Percentiles rank a stretch among this genome's conserved stretches.
Evolutionary conservation across 2,329 filamentous ascomycete genomes (phyloP).

Genomic region (Ilyonectria robusta): DNA sequence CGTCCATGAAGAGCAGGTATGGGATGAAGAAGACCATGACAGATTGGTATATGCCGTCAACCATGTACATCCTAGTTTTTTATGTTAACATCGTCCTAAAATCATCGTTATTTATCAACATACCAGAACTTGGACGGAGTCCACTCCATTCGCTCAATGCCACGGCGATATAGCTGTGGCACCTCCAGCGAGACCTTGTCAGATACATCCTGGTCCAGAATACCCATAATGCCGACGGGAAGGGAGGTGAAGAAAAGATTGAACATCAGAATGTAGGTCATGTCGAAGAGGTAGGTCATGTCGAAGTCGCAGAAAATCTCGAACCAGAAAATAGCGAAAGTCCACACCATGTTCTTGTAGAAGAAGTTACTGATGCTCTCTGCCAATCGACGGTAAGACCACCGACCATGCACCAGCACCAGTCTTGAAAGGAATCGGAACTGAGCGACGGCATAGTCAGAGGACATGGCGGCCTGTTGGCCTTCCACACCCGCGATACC

Average conservation of each 20-base stretch:
- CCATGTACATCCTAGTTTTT: slow-evolving; percentile 84
- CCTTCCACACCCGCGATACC: slow-evolving; percentile 95
- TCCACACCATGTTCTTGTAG: slow-evolving; percentile 99
- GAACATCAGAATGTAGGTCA: slow-evolving; percentile 96
- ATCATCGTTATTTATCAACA: slow-evolving; percentile 49
- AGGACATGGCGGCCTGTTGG: slow-evolving; percentile 94
- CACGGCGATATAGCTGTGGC: slow-evolving; percentile 93
- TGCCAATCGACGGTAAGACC: slow-evolving; percentile 94
- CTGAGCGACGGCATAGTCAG: slow-evolving; percentile 95
- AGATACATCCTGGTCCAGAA: slow-evolving; percentile 96
- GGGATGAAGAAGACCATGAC: slow-evolving; percentile 94
- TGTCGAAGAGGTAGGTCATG: slow-evolving; percentile 96
- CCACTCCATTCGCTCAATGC: slow-evolving; percentile 97
- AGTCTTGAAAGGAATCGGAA: slow-evolving; percentile 90
- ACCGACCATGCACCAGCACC: slow-evolving; percentile 90
- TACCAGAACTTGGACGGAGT: slow-evolving; percentile 97
- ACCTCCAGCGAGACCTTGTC: slow-evolving; percentile 95
- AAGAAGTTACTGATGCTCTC: slow-evolving; percentile 99
- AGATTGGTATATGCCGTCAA: slow-evolving; percentile 95
- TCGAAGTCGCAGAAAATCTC: slow-evolving; percentile 97
- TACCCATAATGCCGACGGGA: slow-evolving; percentile 94
- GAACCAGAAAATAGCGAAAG: slow-evolving; percentile 96
- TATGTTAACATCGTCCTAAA: slow-evolving; percentile 26
- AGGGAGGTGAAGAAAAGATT: slow-evolving; percentile 97
- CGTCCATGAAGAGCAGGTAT: slow-evolving; percentile 81